Conservation (phyloP, 2,329 filamentous ascomycete species). For the Aspergillus versicolor region DNA sequence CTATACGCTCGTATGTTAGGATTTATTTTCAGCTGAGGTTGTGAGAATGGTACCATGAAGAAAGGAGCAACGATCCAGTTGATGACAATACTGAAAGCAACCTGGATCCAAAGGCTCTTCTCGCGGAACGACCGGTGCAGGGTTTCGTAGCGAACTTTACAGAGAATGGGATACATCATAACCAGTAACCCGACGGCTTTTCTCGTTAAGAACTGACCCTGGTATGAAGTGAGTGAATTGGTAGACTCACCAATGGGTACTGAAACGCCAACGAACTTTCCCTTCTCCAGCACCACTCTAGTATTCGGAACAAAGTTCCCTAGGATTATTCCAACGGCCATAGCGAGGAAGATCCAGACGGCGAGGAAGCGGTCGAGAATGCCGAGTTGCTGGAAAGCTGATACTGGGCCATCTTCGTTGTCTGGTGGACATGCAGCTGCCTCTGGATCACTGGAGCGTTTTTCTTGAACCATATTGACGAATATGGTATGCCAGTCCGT, state of each 20-base stretch:
- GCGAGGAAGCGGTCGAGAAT: slow-evolving; percentile 24
- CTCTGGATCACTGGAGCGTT: slow-evolving; percentile 11
- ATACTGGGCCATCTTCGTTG: slow-evolving; percentile 10
- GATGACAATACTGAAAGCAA: slow-evolving; percentile 69
- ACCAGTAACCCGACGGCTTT: slow-evolving; percentile 75
- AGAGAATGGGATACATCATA: slow-evolving; percentile 94
- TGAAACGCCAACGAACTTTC: slow-evolving; percentile 69
- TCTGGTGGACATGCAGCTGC: neutral
- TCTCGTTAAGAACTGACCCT: neutral
- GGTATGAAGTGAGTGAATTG: neutral
- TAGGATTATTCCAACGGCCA: slow-evolving; percentile 70
- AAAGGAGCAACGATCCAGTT: slow-evolving; percentile 85
- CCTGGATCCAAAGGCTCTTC: slow-evolving; percentile 70
- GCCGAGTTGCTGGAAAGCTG: slow-evolving; percentile 20
- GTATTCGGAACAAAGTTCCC: slow-evolving; percentile 70
- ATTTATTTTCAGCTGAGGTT: neutral
- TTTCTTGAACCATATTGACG: slow-evolving; percentile 3
- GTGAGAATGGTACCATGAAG: slow-evolving; percentile 63
- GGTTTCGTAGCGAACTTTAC: slow-evolving; percentile 78
- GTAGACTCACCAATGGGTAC: slow-evolving; percentile 60
- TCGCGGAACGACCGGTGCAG: slow-evolving; percentile 66
- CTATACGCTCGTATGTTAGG: slow-evolving; percentile 36
- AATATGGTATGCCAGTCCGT: neutral
- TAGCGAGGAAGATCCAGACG: slow-evolving; percentile 75
- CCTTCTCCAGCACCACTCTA: slow-evolving; percentile 62